Evolutionary conservation across 2,329 filamentous ascomycete genomes (phyloP), one percentile per base, ranked within the genome.

Genomic region (Elsinoe fawcettii): DNA sequence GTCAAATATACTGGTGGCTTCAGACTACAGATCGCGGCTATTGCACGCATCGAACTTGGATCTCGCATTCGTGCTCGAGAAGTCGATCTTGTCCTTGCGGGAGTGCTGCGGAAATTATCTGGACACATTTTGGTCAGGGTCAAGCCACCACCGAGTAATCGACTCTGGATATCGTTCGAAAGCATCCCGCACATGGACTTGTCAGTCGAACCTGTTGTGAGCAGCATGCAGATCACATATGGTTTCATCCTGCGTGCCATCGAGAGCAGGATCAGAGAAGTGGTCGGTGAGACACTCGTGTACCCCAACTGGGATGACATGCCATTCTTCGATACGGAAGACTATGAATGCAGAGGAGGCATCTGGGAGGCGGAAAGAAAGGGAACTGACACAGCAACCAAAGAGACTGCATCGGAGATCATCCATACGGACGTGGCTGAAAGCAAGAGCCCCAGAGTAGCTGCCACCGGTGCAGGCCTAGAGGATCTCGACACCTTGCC

Each of bases 251-350:
- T 97, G 11, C 84, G 90, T 51, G 89, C 95, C 60, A 97, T 99
- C 59, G 93, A 99, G 71, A 95, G 88, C 66, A 82, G 90, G 51
- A 96, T 99, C 69, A 88, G 95, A 66, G 91, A 96, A 71, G 90
- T 96, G 7, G 80, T 99, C 60, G 88, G 87, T 8, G 93, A 99
- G 73, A 96, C 90, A 1, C 71, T 97, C 18, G 93, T 99, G 1
- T 77, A 86, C 57, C 93, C 93, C 0, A 95, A 95, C 67, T 99
- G 93, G 92, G 93, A 99, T 63, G 93, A 99, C 68, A 80, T 90
- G 22, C 90, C 93, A 0, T 97, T 99, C 70, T 86, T 90, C 67
- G 83, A 87, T 64, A 97, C 90, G 0, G 79, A 85, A 57, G 77
- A 82, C 58, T 90, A 96, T 69, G 74, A 76, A 18, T 90, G 89